Evolutionary conservation across 441 rosid genomes (phyloP), one percentile per base, ranked within the genome.

Genomic region (Gossypium schwendimanii): DNA sequence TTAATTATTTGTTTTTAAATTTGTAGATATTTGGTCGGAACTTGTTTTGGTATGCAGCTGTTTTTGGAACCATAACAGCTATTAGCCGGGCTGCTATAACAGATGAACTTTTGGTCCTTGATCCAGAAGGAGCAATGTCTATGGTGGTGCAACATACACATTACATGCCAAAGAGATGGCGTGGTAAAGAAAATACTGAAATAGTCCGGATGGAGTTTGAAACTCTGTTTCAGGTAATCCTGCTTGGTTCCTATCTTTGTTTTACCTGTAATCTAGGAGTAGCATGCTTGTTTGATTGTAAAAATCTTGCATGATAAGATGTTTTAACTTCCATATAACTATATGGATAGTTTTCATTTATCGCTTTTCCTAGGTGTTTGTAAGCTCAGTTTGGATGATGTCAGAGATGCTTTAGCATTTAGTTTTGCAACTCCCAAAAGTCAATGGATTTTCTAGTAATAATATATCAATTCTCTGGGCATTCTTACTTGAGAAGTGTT

Each of bases 91-190:
- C 98, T 45, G 98, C 97, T 45, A 78, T 93, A 44, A 64, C 89
- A 18, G 98, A 96, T 72, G 97, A 91, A 76, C 85, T 89, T 72
- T 83, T 90, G 80, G 91, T 96, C 75, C 92, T 90, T 68, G 96
- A 93, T 72, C 97, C 96, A 11, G 97, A 90, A 81, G 94, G 92
- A 57, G 87, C 96, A 11, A 91, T 93, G 94, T 80, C 93, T 77
- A 76, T 82, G 82, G 96, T 96, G 73, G 98, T 91, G 59, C 97
- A 93, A 65, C 88, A 96, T 72, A 93, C 98, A 53, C 98, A 96
- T 76, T 89, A 86, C 83, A 90, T 96, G 96, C 99, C 99, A 60
- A 96, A 96, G 82, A 84, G 91, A 81, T 96, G 99, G 98, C 97
- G 97, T 69, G 87, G 93, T 71, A 91, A 81, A 80, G 98, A 90